phyloP scores from a whole-genome alignment of 2,329 filamentous ascomycete species.

The Diplodia sapinea region DNA sequence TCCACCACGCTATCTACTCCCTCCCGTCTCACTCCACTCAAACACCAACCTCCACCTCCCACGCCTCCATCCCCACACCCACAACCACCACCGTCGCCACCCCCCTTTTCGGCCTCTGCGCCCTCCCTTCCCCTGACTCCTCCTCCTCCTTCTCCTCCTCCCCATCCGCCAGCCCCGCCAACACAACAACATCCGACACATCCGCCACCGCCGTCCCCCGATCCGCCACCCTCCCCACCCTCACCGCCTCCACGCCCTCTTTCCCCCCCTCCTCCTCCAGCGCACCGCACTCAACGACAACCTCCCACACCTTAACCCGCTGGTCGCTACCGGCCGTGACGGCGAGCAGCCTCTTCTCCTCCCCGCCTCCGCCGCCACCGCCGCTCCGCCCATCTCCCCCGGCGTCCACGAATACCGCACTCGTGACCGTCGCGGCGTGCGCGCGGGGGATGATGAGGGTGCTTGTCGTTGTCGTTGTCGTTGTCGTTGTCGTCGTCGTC shows the following conservation, averaged over 20 bases:
- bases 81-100: slow-evolving; percentile 25
- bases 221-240: slow-evolving; percentile 8
- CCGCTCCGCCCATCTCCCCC: neutral
- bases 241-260: slow-evolving; percentile 2
- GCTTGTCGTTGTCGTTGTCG: neutral
- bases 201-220: slow-evolving; percentile 29
- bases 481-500: no score
- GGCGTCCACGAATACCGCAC: slow-evolving; percentile 48
- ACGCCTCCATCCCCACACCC: slow-evolving; percentile 32
- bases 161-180: neutral
- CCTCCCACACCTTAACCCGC: slow-evolving; percentile 54
- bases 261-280: neutral
- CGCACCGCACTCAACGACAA: slow-evolving; percentile 34
- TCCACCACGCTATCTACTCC: neutral
- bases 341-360: slow-evolving; percentile 34
- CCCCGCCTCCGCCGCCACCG: neutral
- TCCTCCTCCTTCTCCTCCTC: neutral
- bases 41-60: neutral
- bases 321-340: slow-evolving; percentile 56
- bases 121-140: neutral
- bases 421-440: slow-evolving; percentile 74
- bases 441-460: slow-evolving; percentile 60
- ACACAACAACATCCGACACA: slow-evolving; percentile 16
- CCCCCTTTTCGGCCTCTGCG: no score
- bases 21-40: neutral